Evolutionary conservation across 179 eudicot species (phyloP).

Genomic region (Camellia oleifera): DNA sequence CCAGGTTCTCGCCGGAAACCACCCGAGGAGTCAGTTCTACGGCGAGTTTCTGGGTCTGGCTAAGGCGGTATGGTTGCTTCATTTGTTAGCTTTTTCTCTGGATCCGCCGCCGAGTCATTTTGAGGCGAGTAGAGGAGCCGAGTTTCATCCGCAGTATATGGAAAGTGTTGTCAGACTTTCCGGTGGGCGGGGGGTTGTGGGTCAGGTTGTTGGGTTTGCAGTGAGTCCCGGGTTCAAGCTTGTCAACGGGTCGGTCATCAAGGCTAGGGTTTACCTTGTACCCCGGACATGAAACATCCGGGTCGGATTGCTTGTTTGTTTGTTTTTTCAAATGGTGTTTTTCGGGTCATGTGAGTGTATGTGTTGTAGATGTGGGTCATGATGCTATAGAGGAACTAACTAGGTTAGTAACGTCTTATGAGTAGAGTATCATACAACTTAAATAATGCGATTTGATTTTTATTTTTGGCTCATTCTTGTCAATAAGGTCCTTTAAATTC

Average conservation of each 20-base stretch:
- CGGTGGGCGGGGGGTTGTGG: constrained; percentile 33
- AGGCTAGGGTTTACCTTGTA: constrained; percentile 74
- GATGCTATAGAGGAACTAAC: neutral
- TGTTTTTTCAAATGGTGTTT: too few relatives aligned
- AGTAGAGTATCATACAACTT: too few relatives aligned
- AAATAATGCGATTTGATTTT: too few relatives aligned
- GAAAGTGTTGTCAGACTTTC: constrained; percentile 66
- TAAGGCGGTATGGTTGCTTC: constrained; percentile 85
- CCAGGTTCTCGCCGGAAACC: constrained; percentile 53
- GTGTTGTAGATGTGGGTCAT: neutral
- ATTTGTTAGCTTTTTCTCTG: constrained; percentile 75
- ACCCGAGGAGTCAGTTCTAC: constrained; percentile 71
- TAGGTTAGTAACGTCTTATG: too few relatives aligned
- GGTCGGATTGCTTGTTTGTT: neutral
- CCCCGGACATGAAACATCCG: constrained; percentile 27
- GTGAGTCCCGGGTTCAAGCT: constrained; percentile 85
- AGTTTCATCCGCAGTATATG: constrained; percentile 71
- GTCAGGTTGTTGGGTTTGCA: constrained; percentile 67
- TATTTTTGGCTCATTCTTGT: too few relatives aligned
- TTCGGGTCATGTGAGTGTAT: too few relatives aligned
- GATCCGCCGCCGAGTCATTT: constrained; percentile 84
- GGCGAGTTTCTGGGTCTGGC: constrained; percentile 65
- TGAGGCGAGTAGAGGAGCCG: constrained; percentile 74
- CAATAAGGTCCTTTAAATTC: too few relatives aligned
- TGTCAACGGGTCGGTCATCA: constrained; percentile 60